Evolutionary conservation across 192 early-diverging fungal genomes (phyloP).

Genomic region (Entomortierella chlamydospora): DNA sequence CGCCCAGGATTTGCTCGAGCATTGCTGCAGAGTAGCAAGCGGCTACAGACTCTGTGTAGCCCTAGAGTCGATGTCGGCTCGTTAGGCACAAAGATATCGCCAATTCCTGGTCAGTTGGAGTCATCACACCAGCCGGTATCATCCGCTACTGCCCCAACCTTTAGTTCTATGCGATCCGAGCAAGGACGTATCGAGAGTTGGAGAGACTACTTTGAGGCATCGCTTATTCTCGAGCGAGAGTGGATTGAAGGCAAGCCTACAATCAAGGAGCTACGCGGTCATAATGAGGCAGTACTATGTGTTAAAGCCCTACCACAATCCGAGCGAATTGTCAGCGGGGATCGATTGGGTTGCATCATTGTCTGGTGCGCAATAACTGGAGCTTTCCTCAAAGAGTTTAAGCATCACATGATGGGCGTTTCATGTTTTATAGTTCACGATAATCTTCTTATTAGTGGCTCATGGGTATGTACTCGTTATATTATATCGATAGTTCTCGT

Average conservation of each 20-base stretch:
- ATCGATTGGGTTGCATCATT: slow-evolving; percentile 24
- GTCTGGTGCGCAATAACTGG: slow-evolving; percentile 44
- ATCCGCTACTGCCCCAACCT: neutral
- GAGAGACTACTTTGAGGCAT: slow-evolving; percentile 32
- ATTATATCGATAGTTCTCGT: neutral
- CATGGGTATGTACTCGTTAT: slow-evolving; percentile 26
- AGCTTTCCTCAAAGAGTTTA: slow-evolving; percentile 14
- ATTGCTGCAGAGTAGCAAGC: slow-evolving; percentile 14
- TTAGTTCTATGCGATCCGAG: neutral
- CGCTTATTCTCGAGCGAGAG: slow-evolving; percentile 27
- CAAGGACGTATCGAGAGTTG: slow-evolving; percentile 23
- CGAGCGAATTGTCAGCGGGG: slow-evolving; percentile 34
- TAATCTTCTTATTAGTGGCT: slow-evolving; percentile 39
- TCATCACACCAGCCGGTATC: neutral
- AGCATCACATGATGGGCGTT: slow-evolving; percentile 38
- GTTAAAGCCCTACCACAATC: slow-evolving; percentile 11
- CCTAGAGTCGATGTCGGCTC: neutral
- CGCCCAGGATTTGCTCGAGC: slow-evolving; percentile 26
- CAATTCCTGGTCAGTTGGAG: neutral
- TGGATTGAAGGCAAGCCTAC: slow-evolving; percentile 40
- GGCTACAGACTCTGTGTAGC: neutral
- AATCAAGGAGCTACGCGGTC: slow-evolving; percentile 34
- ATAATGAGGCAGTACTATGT: slow-evolving; percentile 28
- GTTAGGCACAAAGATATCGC: neutral
- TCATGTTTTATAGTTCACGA: slow-evolving; percentile 19